Conservation (phyloP, 164 flowering plant genomes). For the Euptelea pleiosperma region DNA sequence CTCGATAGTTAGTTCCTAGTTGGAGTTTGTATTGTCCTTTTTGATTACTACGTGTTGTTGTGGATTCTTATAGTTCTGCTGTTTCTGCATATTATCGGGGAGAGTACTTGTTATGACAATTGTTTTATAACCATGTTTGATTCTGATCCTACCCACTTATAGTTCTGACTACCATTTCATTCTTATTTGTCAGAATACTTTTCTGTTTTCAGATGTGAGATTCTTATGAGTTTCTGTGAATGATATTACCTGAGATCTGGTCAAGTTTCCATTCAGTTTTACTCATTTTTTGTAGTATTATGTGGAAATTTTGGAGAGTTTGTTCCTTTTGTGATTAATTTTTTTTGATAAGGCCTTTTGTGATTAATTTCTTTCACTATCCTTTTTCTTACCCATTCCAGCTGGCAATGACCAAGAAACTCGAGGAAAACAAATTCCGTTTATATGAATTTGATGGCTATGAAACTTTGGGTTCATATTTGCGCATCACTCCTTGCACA, state of each 20-base stretch:
- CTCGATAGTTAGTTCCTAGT: no score
- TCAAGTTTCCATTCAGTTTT: neutral
- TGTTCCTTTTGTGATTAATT: neutral
- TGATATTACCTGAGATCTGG: neutral
- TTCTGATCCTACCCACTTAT: no score
- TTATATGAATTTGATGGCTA: slow-evolving; percentile 69
- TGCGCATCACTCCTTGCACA: slow-evolving; percentile 52
- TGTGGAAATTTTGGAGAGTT: neutral
- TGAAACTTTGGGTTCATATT: slow-evolving; percentile 76
- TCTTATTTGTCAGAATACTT: neutral
- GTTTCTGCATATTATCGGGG: no score
- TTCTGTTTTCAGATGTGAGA: neutral
- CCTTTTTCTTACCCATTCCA: slow-evolving; percentile 28
- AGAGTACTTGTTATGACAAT: no score
- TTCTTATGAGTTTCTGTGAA: neutral
- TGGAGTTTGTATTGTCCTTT: no score
- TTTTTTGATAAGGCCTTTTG: no score
- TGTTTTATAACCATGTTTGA: no score
- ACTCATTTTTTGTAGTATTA: neutral
- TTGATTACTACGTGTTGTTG: no score
- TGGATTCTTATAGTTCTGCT: no score
- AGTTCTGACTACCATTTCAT: no score
- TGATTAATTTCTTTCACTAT: no score
- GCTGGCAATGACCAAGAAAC: slow-evolving; percentile 68
- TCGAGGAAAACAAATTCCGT: slow-evolving; percentile 37